Evolutionary conservation across 2,329 filamentous ascomycete genomes (phyloP), one percentile per base, ranked within the genome.

Genomic region (Aspergillus glaucus): DNA sequence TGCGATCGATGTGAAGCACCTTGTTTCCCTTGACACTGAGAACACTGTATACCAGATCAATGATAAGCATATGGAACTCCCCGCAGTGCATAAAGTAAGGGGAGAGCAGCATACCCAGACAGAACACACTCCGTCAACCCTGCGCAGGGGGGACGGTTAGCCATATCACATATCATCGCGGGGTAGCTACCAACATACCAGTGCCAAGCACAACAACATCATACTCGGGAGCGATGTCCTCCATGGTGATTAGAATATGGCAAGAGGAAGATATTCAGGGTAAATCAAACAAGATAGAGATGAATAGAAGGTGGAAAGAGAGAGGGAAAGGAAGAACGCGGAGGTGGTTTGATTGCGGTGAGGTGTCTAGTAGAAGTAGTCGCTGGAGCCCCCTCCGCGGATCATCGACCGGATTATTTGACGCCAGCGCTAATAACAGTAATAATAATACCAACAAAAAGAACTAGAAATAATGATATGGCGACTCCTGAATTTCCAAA

Each of bases 81-180:
- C 42, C 43, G 10, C 7, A 26, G 60, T 62, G 39, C 62, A 57
- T 19, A 48, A 17, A 22, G n/a, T n/a, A 42, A 40, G 41, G 41
- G 17, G 41, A 47, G 45, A 28, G 45, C 43, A 42, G 43, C 76
- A 68, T 86, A 95, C 90, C 92, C 93, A 69, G 92, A 96, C 62
- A 98, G 87, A 68, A 98, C 93, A 77, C 93, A 98, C 83, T 98
- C 93, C 56, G 92, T 97, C 81, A 98, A 76, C 69, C 93, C 92
- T 95, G 64, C 42, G 26, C 10, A 30, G 9, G 51, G 50, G 51
- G 51, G 57, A 60, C 54, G 66, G 63, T 57, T 43, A 50, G 55
- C 50, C 56, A 54, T 22, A 22, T 22, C 22, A 22, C 37, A 22
- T 12, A 12, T 19, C 15, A 19, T 10, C 37, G 37, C 19, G 51